Conservation (phyloP, 306 rosid genomes). For the Glycine soja region DNA sequence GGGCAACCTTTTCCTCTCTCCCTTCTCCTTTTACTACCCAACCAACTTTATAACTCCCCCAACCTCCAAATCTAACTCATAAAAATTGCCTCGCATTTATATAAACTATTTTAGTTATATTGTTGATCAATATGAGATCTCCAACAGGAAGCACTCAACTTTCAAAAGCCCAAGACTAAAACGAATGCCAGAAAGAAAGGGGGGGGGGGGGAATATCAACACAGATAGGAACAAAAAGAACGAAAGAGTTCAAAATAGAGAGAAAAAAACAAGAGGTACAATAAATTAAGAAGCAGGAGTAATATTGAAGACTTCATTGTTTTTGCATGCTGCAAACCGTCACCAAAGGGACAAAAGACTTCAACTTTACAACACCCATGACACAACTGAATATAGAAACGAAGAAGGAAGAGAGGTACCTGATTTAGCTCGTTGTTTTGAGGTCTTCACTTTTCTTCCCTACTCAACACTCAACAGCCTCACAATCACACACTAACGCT, state of each 20-base stretch:
- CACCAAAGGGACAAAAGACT: slow-evolving; percentile 16
- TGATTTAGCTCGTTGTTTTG: slow-evolving; percentile 27
- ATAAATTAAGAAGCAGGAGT: not conserved
- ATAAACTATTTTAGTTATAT: no score
- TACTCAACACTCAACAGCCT: not conserved
- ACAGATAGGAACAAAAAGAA: no score
- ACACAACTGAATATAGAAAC: not conserved
- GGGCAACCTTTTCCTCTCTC: no score
- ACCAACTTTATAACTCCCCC: no score
- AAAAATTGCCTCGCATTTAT: no score
- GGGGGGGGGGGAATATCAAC: no score
- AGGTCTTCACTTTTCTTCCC: not conserved
- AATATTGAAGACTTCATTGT: not conserved
- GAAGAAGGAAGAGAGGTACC: slow-evolving; percentile 26
- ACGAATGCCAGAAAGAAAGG: not conserved
- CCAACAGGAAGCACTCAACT: no score
- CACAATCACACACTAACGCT: not conserved
- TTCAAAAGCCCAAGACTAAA: not conserved
- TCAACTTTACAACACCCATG: slow-evolving; percentile 3
- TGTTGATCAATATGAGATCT: no score
- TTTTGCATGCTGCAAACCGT: not conserved
- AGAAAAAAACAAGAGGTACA: not conserved
- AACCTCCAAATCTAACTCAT: no score
- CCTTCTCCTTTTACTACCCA: no score
- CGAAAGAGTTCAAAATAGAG: no score